Base-by-base conservation (phyloP, 352 stramenopile species). In the Globisporangium apiculatum region DNA sequence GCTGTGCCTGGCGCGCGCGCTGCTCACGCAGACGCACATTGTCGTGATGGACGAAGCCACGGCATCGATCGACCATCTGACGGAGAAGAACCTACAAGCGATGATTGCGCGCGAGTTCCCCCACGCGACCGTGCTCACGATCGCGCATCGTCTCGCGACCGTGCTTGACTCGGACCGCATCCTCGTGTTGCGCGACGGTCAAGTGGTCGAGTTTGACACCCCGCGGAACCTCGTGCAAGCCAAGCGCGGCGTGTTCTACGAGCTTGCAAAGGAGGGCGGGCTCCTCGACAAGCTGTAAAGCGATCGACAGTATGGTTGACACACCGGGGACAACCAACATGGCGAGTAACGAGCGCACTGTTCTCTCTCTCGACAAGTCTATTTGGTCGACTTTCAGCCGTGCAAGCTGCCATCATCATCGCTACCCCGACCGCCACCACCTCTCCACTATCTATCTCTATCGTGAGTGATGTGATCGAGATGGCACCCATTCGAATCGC, bases 121-220 rank as follows among this genome's bases (percentile, higher is more conserved):
- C 5, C 66, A 85, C 24, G 75, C 77, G 12, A 98, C 94, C 17
- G 71, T 96, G 17, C 61, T 98, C 5, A 97, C 91, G 4, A 97
- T 98, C 64, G 92, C 91, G 7, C 92, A 98, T 65, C 66, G 91
- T 8, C 67, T 97, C 5, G 81, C 94, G 49, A 97, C 91, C 0
- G 93, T 97, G 49, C 77, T 96, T 62, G 87, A 97, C 53, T 89
- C 75, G 63, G 88, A 97, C 58, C 41, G 41, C 41, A 45, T 45
- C 41, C 11, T 45, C 9, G 41, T 45, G 41, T 12, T 45, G 41
- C 41, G 41, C 41, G 41, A 45, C 41, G 41, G 41, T 12, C 41
- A 45, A 12, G 41, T 45, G 41, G 41, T 45, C 41, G 41, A 98
- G 41, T 45, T 45, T 12, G 41, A 15, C 41, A n/a, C 41, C 9